phyloP scores from a whole-genome alignment of 768 basidiomycete species.

The Lentinula lateritia region DNA sequence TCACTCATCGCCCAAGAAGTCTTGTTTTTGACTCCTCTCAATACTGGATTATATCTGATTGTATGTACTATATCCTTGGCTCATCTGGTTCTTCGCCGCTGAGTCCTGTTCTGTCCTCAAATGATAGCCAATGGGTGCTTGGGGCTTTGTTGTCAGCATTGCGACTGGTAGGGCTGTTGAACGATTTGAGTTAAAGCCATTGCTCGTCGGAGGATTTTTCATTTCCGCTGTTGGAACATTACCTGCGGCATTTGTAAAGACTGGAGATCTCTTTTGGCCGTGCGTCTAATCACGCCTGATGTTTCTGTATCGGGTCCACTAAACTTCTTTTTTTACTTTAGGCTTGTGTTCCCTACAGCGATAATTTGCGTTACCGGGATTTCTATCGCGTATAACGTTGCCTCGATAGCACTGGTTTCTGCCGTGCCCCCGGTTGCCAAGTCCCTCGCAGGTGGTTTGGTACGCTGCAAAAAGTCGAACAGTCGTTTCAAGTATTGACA shows the following conservation, averaged over 20 bases:
- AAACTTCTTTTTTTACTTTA: not conserved
- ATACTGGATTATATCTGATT: conserved; percentile 7
- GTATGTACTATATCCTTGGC: not conserved
- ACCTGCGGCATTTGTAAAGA: conserved; percentile 7
- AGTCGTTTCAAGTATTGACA: not conserved
- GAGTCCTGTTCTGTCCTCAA: not conserved
- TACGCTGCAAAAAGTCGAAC: not conserved
- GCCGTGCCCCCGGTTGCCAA: conserved; percentile 8
- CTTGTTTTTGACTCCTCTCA: conserved; percentile 6
- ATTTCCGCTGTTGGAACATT: conserved; percentile 4
- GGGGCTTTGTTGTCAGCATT: conserved; percentile 2
- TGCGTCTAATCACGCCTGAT: not conserved
- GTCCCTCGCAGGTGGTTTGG: conserved; percentile 8
- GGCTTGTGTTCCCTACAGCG: conserved; percentile 5
- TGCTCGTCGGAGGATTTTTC: conserved; percentile 4
- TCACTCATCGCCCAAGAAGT: conserved; percentile 9
- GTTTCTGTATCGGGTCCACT: not conserved
- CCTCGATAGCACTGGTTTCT: conserved; percentile 7
- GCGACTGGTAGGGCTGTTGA: conserved; percentile 3
- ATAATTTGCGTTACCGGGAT: conserved; percentile 2
- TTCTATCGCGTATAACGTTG: conserved; percentile 7
- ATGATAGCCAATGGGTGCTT: conserved; percentile 5
- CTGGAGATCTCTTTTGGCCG: conserved; percentile 5
- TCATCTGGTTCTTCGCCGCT: not conserved
- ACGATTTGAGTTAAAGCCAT: conserved; percentile 2